Conservation (phyloP, 2,329 filamentous ascomycete genomes). For the Colletotrichum musicola region DNA sequence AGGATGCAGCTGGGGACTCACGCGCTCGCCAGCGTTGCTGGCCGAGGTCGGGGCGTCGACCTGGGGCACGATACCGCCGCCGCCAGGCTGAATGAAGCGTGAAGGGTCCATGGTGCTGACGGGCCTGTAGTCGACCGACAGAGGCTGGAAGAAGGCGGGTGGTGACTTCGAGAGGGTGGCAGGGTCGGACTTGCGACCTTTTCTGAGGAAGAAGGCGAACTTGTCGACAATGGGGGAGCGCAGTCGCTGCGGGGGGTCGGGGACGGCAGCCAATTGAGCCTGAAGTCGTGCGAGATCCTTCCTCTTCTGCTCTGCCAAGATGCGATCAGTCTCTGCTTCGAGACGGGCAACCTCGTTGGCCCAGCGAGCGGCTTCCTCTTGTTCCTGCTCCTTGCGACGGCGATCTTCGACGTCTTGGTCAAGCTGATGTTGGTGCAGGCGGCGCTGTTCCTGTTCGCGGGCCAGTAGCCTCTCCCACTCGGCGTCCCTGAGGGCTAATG, state of each 20-base stretch:
- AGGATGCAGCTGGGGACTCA: slow-evolving; percentile 53
- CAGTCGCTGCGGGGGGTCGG: slow-evolving; percentile 49
- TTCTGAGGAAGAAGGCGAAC: slow-evolving; percentile 59
- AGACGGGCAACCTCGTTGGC: slow-evolving; percentile 56
- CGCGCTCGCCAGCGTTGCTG: slow-evolving; percentile 82
- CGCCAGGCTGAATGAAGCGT: slow-evolving; percentile 58
- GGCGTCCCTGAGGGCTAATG: not conserved
- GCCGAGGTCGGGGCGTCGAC: slow-evolving; percentile 85
- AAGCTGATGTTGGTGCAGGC: slow-evolving; percentile 36
- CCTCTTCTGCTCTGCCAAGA: slow-evolving; percentile 63
- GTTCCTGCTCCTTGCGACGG: slow-evolving; percentile 36
- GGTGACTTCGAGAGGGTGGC: slow-evolving; percentile 37
- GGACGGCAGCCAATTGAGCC: slow-evolving; percentile 54
- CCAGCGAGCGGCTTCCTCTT: slow-evolving; percentile 47
- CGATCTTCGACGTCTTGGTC: slow-evolving; percentile 32
- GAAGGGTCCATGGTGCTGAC: slow-evolving; percentile 34
- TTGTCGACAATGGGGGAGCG: slow-evolving; percentile 61
- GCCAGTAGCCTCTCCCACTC: slow-evolving; percentile 22
- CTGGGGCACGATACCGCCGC: slow-evolving; percentile 60
- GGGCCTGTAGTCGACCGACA: slow-evolving; percentile 26
- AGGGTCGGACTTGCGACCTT: slow-evolving; percentile 54
- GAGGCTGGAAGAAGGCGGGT: slow-evolving; percentile 25
- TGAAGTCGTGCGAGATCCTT: slow-evolving; percentile 61
- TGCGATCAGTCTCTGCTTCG: slow-evolving; percentile 62
- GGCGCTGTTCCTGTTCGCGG: slow-evolving; percentile 17